phyloP scores from a whole-genome alignment of 163 green algal genomes.

The Picocystis sp. region DNA sequence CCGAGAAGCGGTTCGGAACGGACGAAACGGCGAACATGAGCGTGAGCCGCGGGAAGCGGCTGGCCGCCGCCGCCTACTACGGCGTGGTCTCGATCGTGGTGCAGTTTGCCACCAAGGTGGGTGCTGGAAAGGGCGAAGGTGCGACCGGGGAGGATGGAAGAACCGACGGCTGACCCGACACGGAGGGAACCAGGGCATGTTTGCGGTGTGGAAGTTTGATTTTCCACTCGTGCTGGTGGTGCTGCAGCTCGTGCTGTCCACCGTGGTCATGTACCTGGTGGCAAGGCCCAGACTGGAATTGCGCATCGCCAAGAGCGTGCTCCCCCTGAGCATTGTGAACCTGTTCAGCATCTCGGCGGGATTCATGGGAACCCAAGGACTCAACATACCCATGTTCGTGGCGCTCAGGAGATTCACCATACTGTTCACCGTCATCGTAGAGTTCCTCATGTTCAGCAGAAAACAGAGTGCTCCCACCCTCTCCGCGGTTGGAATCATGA shows the following conservation, averaged over 20 bases:
- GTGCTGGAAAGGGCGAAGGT: background rate
- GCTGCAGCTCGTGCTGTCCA: slow-evolving; percentile 42
- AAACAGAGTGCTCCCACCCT: slow-evolving; percentile 35
- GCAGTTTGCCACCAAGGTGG: slow-evolving; percentile 48
- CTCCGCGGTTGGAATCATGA: slow-evolving; percentile 41
- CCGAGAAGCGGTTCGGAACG: background rate
- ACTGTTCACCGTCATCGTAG: slow-evolving; percentile 45
- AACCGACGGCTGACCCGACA: background rate
- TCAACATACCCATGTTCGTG: slow-evolving; percentile 66
- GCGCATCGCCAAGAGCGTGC: slow-evolving; percentile 12
- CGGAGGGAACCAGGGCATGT: slow-evolving; percentile 37
- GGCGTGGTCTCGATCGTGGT: slow-evolving; percentile 32
- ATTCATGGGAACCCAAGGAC: slow-evolving; percentile 42
- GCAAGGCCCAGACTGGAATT: slow-evolving; percentile 25
- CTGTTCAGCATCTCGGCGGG: slow-evolving; percentile 42
- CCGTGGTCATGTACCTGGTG: slow-evolving; percentile 32
- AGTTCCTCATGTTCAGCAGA: slow-evolving; percentile 34
- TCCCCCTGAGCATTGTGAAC: slow-evolving; percentile 44
- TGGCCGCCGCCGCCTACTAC: slow-evolving; percentile 19
- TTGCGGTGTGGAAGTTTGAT: slow-evolving; percentile 43
- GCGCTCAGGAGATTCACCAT: slow-evolving; percentile 53
- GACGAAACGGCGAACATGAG: background rate
- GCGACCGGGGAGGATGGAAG: background rate
- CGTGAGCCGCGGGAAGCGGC: background rate
- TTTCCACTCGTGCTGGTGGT: slow-evolving; percentile 41